A percentile compares a stretch with the other conserved stretches of the same genome.
Conservation (phyloP, 2,329 filamentous ascomycete genomes). For the Stachybotrys elegans region DNA sequence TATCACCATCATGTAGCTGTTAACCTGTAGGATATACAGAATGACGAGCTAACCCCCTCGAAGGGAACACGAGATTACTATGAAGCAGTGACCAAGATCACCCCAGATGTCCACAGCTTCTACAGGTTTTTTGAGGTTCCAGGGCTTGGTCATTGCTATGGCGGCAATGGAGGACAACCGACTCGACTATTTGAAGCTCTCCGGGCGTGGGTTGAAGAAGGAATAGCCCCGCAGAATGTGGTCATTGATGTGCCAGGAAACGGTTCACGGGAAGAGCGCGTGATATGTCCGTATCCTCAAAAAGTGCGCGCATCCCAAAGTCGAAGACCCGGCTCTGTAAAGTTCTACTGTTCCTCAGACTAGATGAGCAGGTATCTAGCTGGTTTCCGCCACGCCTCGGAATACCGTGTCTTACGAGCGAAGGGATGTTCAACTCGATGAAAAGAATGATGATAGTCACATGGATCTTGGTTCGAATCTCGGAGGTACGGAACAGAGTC, state of each 20-base stretch:
- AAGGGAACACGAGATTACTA: conserved; percentile 12
- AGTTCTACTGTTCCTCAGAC: not conserved
- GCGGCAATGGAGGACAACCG: conserved; percentile 8
- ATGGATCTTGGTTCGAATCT: not conserved
- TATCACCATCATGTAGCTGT: not conserved
- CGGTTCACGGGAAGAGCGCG: not conserved
- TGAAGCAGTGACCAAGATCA: conserved; percentile 3
- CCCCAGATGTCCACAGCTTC: conserved; percentile 5
- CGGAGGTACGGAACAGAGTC: not conserved
- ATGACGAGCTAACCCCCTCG: conserved; percentile 8
- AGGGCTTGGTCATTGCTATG: conserved; percentile 9
- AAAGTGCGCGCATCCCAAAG: not conserved
- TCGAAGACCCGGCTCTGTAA: not conserved
- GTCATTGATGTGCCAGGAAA: not conserved
- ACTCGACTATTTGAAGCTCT: conserved; percentile 8
- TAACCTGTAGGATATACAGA: not conserved
- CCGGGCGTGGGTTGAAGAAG: conserved; percentile 11
- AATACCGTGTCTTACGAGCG: too few relatives aligned
- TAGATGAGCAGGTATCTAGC: not conserved
- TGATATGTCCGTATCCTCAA: not conserved
- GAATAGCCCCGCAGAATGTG: conserved; percentile 5
- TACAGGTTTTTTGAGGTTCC: conserved; percentile 13
- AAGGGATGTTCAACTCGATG: too few relatives aligned
- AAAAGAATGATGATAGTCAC: not conserved
- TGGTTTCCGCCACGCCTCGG: too few relatives aligned